Evolutionary conservation across 2,329 filamentous ascomycete genomes (phyloP), one percentile per base, ranked within the genome.

Genomic region (Fusarium floridanum): DNA sequence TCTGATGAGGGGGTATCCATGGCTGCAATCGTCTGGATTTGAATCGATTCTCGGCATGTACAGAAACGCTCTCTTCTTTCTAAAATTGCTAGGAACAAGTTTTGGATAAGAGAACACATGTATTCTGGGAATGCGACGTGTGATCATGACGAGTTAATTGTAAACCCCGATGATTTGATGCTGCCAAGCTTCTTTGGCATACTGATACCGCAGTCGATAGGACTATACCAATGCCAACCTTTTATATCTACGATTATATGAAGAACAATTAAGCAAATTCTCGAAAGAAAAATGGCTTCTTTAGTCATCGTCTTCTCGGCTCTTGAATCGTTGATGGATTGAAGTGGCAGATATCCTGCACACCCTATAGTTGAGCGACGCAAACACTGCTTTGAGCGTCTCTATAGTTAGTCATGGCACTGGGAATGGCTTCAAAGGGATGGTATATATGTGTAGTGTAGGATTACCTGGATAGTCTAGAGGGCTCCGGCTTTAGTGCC

Each of bases 21-120:
- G 43, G 2, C 41, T 14, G 11, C 11, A 14, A 45, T 22, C 3
- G 41, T 22, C 22, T 6, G 20, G 2, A 12, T 14, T 22, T 22
- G 20, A 2, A 45, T 45, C 6, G 3, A 22, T 45, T 14, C 12
- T 48, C 6, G 12, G 12, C 14, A 45, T 22, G 4, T 16, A 45
- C 4, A 45, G 2, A 16, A 16, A 3, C 2, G 4, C 20, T 20
- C 12, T 16, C 2, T 1, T 0, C 16, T 24, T 24, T 45, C 0
- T 45, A 16, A 7, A 7, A 45, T 12, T 9, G 12, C 4, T 12
- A 32, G 32, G 11, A 32, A 12, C 32, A 32, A 12, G 32, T 1
- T 1, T 32, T 5, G 0, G 29, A 29, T 12, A 32, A 32, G 32
- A 32, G 32, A 11, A 11, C 1, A 3, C 1, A 12, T 32, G 0